A percentile compares a stretch with the other conserved stretches of the same genome.
These are phyloP conservation scores for Hemileccinum rubropunctum DNA, from an alignment of 768 basidiomycete genomes.

Conservation along the genomic window DNA sequence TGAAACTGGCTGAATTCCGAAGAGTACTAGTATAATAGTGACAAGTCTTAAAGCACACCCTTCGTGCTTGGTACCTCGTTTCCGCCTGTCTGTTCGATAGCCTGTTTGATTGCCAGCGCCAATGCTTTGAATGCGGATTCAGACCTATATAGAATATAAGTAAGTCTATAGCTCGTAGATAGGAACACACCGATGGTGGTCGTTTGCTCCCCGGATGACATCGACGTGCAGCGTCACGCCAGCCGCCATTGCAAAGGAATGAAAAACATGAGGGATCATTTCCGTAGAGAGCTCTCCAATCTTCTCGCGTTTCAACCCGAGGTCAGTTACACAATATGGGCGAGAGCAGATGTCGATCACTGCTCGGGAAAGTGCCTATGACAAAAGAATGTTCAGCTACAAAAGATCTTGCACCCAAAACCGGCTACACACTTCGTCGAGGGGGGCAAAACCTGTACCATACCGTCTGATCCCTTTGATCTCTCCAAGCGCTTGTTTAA, in stretches of 20 bases:
- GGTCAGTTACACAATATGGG: constrained; percentile 91
- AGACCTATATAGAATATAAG: constrained; percentile 50
- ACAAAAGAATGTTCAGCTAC: constrained; percentile 1
- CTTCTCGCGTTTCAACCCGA: constrained; percentile 86
- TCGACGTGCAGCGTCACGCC: constrained; percentile 94
- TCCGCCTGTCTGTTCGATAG: constrained; percentile 86
- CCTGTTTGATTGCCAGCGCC: constrained; percentile 91
- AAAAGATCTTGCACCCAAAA: background rate
- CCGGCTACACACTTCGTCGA: constrained; percentile 76
- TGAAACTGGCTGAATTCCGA: background rate
- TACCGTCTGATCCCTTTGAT: constrained; percentile 92
- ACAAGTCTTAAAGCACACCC: constrained; percentile 67
- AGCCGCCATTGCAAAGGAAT: constrained; percentile 96
- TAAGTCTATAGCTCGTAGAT: background rate
- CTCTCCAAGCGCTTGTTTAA: constrained; percentile 94
- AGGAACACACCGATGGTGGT: constrained; percentile 84
- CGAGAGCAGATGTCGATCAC: constrained; percentile 99
- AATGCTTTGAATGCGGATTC: constrained; percentile 99
- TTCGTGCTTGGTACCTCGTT: constrained; percentile 95
- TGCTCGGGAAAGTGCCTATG: constrained; percentile 87
- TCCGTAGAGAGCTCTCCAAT: constrained; percentile 94
- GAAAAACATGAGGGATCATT: constrained; percentile 97
- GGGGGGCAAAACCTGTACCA: constrained; percentile 93
- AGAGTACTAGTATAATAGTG: background rate
- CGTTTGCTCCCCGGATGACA: constrained; percentile 92